Base-by-base conservation (phyloP, 2,329 filamentous ascomycete genomes). In the Fusarium caatingaense region DNA sequence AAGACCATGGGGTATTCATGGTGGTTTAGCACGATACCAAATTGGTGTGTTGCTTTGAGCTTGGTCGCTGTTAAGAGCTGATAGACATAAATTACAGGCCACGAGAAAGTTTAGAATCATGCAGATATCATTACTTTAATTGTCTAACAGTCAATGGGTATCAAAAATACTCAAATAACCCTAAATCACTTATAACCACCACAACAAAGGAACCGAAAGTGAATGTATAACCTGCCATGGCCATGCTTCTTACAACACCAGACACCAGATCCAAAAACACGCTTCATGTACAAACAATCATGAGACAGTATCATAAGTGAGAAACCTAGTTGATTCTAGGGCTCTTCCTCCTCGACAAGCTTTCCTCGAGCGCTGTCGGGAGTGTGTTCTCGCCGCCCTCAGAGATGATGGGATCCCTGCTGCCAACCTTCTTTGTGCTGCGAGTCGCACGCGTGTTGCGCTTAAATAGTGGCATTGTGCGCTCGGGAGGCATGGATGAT, bases 301-400 rank as follows among this genome's bases (percentile, higher is more conserved):
- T 28, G n/a, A 42, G 37, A 58, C n/a, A 56, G 37, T 27, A 49
- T 41, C 18, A 23, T 46, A 23, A 45, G 15, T 34, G 20, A 23
- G 20, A 47, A 15, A 30, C 41, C 69, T 67, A 82, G 54, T 81
- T 82, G 60, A 88, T 74, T 58, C 87, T 78, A 6, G 87, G 85
- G 68, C 87, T 88, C 80, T 88, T 88, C 76, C 87, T 84, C 77
- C 83, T 83, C 59, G 81, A 79, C 28, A 81, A 66, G 53, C 84
- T 83, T 75, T 85, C 80, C 21, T 81, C 79, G 66, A 86, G 82
- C n/a, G 80, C 78, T 51, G 78, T 67, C 10, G 81, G 80, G 40
- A 84, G 83, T 60, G 86, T 65, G 62, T 88, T 88, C 77, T 88
- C 86, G 45, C 84, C 77, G 9, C 85, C 86, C 49, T 86, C 84